Evolutionary conservation across 805 yeast genomes (phyloP).

Genomic region (Naumovozyma dairenensis): DNA sequence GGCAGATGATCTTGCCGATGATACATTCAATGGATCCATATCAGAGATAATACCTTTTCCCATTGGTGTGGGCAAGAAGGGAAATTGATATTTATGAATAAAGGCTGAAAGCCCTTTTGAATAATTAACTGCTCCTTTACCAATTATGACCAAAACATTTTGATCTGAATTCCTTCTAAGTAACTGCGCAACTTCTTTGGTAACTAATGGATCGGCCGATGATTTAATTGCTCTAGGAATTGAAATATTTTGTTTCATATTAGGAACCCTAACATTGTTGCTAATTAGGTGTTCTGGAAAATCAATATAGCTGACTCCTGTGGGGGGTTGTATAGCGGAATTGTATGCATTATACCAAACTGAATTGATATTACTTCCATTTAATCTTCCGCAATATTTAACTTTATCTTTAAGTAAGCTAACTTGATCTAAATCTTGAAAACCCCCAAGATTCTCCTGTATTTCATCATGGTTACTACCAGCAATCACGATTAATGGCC

Average conservation of each 20-base stretch:
- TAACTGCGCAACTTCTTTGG: conserved; percentile 27
- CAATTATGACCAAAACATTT: conserved; percentile 48
- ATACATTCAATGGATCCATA: conserved; percentile 36
- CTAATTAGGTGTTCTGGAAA: conserved; percentile 52
- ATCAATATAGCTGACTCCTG: conserved; percentile 57
- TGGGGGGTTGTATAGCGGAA: conserved; percentile 33
- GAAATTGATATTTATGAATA: conserved; percentile 34
- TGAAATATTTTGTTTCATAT: background rate
- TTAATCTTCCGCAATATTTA: conserved; percentile 39
- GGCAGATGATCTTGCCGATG: conserved; percentile 58
- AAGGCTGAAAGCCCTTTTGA: conserved; percentile 33
- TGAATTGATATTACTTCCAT: conserved; percentile 8
- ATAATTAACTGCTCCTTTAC: conserved; percentile 54
- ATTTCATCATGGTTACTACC: conserved; percentile 42
- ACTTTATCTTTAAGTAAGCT: conserved; percentile 38
- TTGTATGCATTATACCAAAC: conserved; percentile 18
- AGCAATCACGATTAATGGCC: conserved; percentile 59
- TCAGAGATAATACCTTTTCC: conserved; percentile 64
- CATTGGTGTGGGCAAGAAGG: conserved; percentile 71
- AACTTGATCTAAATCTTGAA: conserved; percentile 64
- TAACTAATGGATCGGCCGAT: conserved; percentile 10
- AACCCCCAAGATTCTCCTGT: conserved; percentile 49
- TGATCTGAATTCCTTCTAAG: conserved; percentile 21
- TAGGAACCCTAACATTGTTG: conserved; percentile 4
- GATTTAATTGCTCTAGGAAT: conserved; percentile 7